A percentile compares a stretch with the other conserved stretches of the same genome.
phyloP scores from a whole-genome alignment of 2,329 filamentous ascomycete species.

The Ophiostoma ulmi region DNA sequence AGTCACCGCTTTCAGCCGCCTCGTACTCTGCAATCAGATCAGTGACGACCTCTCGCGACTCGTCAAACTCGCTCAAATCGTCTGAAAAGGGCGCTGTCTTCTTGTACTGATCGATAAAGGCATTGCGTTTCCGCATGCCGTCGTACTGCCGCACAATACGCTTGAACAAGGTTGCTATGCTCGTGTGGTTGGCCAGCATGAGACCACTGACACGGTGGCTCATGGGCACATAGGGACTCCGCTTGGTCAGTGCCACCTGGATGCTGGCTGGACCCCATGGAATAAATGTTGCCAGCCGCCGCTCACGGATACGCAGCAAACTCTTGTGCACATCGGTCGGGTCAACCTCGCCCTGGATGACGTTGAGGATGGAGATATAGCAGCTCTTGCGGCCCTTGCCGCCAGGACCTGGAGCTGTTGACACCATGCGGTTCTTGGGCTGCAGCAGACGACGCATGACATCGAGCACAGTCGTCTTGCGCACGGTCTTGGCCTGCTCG shows the following conservation, averaged over 20 bases:
- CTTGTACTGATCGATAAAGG: constrained; percentile 94
- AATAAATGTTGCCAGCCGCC: constrained; percentile 90
- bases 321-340: constrained; percentile 99
- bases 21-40: constrained; percentile 94
- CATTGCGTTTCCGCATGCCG: constrained; percentile 89
- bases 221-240: constrained; percentile 91
- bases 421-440: constrained; percentile 99
- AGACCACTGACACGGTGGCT: constrained; percentile 90
- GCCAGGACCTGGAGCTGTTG: constrained; percentile 67
- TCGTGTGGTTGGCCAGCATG: constrained; percentile 97
- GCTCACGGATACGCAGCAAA: constrained; percentile 87
- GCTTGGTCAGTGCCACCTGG: constrained; percentile 92
- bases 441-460: constrained; percentile 94
- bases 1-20: constrained; percentile 85
- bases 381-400: constrained; percentile 73
- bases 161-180: constrained; percentile 94
- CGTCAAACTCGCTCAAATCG: constrained; percentile 89
- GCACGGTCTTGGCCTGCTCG: constrained; percentile 93
- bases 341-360: constrained; percentile 97
- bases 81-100: constrained; percentile 91
- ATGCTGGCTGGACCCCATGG: constrained; percentile 98
- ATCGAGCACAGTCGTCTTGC: constrained; percentile 95
- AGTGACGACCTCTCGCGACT: constrained; percentile 83
- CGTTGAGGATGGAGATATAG: constrained; percentile 98
- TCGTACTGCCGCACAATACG: constrained; percentile 90